A percentile compares a stretch with the other conserved stretches of the same genome.
Evolutionary conservation across 805 yeast species (phyloP).

Genomic region (Saturnispora halmiae): DNA sequence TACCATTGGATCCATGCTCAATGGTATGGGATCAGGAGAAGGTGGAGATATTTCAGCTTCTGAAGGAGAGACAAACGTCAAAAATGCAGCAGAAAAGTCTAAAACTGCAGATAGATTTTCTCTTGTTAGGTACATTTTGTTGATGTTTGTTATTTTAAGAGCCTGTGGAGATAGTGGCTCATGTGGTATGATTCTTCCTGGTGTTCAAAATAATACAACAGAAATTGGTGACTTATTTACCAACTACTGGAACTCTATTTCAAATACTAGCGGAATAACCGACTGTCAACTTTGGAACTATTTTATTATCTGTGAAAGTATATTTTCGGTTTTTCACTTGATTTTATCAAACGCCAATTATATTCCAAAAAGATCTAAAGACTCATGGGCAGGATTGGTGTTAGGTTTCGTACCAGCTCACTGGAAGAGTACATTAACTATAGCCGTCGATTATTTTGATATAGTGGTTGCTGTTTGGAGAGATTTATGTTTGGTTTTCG

Average conservation of each 20-base stretch:
- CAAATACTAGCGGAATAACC: too few species aligned
- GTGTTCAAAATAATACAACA: slow-evolving; percentile 4
- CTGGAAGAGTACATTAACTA: slow-evolving; percentile 12
- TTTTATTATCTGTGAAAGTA: slow-evolving; percentile 20
- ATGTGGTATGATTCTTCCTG: too few species aligned
- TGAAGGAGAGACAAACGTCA: slow-evolving; percentile 1
- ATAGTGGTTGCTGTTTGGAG: slow-evolving; percentile 17
- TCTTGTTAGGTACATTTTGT: slow-evolving; percentile 11
- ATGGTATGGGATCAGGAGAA: slow-evolving; percentile 3
- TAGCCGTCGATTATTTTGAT: slow-evolving; percentile 22
- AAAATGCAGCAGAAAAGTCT: slow-evolving; percentile 3
- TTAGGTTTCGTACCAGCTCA: slow-evolving; percentile 20
- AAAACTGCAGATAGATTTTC: slow-evolving; percentile 5
- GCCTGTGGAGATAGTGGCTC: too few species aligned
- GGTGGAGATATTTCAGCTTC: slow-evolving; percentile 2
- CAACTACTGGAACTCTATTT: too few species aligned
- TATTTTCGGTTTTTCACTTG: slow-evolving; percentile 15
- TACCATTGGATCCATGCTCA: slow-evolving; percentile 21
- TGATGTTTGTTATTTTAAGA: too few species aligned
- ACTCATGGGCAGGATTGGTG: slow-evolving; percentile 16
- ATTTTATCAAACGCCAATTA: slow-evolving; percentile 10
- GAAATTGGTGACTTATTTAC: background rate
- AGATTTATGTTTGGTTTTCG: slow-evolving; percentile 24
- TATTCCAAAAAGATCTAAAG: slow-evolving; percentile 11
- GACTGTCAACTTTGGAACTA: slow-evolving; percentile 18